Percentiles rank a stretch among this genome's conserved stretches.
phyloP scores from a whole-genome alignment of 257 asterid species.

The Craterostigma plantagineum region DNA sequence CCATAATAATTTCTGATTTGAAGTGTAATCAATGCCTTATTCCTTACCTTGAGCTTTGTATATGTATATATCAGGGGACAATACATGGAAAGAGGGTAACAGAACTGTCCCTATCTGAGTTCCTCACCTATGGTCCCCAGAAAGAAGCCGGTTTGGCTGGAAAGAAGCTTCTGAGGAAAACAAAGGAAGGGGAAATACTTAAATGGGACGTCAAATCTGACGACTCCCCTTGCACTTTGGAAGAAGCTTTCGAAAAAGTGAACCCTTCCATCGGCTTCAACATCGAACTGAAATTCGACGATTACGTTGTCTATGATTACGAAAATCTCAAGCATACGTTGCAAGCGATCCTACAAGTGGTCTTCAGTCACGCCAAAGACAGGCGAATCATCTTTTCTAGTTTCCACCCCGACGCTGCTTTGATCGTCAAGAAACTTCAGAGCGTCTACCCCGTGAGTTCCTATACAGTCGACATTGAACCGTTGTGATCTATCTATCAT shows the following conservation, averaged over 20 bases:
- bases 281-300: constrained; percentile 80
- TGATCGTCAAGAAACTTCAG: constrained; percentile 50
- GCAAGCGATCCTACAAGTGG: constrained; percentile 36
- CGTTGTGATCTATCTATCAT: not conserved
- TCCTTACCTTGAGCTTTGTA: not conserved
- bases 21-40: not conserved
- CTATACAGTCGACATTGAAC: not conserved
- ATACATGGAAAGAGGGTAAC: constrained; percentile 57
- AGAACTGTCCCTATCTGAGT: constrained; percentile 54
- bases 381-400: constrained; percentile 71
- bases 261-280: constrained; percentile 70
- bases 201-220: constrained; percentile 66
- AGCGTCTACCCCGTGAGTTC: constrained; percentile 43
- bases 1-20: not conserved
- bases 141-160: constrained; percentile 31
- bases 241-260: constrained; percentile 66
- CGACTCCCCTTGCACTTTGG: constrained; percentile 54
- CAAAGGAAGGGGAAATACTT: constrained; percentile 51
- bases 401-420: constrained; percentile 86
- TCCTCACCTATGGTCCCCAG: constrained; percentile 66
- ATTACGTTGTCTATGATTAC: constrained; percentile 33
- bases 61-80: constrained; percentile 40
- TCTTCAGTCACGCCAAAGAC: constrained; percentile 35
- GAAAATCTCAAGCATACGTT: constrained; percentile 27
- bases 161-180: constrained; percentile 49